Percentiles rank a stretch among this genome's conserved stretches.
Conservation (phyloP, 176 grass and related monocot species). For the Carex kokanica region DNA sequence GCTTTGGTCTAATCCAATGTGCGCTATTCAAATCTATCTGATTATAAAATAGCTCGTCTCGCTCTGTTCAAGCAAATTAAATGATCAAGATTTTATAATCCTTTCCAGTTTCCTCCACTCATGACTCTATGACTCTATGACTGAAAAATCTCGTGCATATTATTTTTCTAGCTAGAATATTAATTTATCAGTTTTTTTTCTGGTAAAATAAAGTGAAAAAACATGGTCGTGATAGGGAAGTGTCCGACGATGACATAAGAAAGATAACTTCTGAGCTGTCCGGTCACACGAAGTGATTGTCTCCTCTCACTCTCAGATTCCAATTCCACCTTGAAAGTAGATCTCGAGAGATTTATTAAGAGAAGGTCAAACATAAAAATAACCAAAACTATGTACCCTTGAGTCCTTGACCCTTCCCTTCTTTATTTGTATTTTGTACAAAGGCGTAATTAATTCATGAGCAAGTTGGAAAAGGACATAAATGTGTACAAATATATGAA, state of each 20-base stretch:
- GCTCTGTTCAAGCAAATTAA: neutral
- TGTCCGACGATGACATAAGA: slow-evolving; percentile 19
- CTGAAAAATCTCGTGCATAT: neutral
- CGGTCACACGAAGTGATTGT: slow-evolving; percentile 27
- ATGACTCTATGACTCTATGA: neutral
- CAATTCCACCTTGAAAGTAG: slow-evolving; percentile 30
- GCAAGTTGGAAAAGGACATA: neutral
- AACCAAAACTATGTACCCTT: slow-evolving; percentile 6
- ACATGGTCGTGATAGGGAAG: neutral
- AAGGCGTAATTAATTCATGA: neutral
- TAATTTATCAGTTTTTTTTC: neutral
- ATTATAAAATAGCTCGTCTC: neutral
- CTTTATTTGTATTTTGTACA: neutral
- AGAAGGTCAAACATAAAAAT: slow-evolving; percentile 27
- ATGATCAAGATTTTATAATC: neutral
- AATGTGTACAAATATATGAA: neutral
- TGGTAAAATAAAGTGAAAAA: neutral
- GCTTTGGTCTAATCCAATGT: too few relatives aligned
- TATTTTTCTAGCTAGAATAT: neutral
- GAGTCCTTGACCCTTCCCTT: neutral
- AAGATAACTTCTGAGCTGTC: slow-evolving; percentile 17
- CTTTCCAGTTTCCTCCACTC: neutral
- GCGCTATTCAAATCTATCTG: neutral
- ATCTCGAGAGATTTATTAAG: slow-evolving; percentile 40
- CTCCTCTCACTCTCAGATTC: too few relatives aligned